Evolutionary conservation across 1,284 basidiomycete species (phyloP).

Genomic region (Pascua sp.): DNA sequence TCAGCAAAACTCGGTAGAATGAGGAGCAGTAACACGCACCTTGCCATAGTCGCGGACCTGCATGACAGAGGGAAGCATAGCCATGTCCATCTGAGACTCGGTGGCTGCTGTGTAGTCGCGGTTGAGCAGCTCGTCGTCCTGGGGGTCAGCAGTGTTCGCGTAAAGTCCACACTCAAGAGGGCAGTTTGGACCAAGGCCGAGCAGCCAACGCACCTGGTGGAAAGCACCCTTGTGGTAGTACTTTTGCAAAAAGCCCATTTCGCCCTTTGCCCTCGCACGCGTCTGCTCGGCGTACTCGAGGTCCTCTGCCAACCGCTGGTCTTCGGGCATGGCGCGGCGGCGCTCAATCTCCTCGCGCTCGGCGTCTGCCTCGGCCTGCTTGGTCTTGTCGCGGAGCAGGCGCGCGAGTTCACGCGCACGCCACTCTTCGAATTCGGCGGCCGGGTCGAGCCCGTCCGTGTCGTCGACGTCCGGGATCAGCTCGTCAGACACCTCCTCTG

Average conservation of each 20-base stretch:
- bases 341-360: conserved; percentile 88
- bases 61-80: conserved; percentile 87
- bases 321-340: conserved; percentile 85
- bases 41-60: conserved; percentile 92
- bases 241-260: conserved; percentile 92
- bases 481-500: conserved; percentile 76
- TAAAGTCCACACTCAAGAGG: no score
- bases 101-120: conserved; percentile 89
- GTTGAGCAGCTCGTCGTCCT: conserved; percentile 85
- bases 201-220: conserved; percentile 64
- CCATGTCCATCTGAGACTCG: conserved; percentile 77
- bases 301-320: conserved; percentile 84
- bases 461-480: conserved; percentile 86
- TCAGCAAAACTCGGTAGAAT: background rate
- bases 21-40: conserved; percentile 18
- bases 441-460: conserved; percentile 86
- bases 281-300: conserved; percentile 74
- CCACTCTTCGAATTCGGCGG: conserved; percentile 93
- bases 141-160: conserved; percentile 8
- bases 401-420: conserved; percentile 83
- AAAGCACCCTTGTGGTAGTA: conserved; percentile 99
- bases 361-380: conserved; percentile 67
- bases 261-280: conserved; percentile 59
- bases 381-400: conserved; percentile 87
- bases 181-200: no score